These are phyloP conservation scores for Arthroderma uncinatum DNA, from an alignment of 2,329 filamentous ascomycete genomes.

Conservation along the genomic window DNA sequence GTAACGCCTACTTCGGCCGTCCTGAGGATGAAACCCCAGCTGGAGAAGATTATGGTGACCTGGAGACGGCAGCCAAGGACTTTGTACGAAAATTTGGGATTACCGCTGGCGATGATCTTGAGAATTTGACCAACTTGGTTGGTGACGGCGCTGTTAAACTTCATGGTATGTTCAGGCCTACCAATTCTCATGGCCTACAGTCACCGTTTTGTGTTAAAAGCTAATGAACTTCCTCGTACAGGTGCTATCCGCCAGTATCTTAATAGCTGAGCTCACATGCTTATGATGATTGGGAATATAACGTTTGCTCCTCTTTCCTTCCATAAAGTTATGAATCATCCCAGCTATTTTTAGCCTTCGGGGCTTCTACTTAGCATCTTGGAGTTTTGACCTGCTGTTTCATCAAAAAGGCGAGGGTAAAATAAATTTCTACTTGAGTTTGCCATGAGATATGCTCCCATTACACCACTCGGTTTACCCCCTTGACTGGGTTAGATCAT, in stretches of 20 bases:
- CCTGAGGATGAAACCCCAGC: slow-evolving; percentile 64
- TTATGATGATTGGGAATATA: neutral
- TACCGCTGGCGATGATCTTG: slow-evolving; percentile 88
- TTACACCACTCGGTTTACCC: neutral
- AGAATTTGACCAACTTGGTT: slow-evolving; percentile 71
- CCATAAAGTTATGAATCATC: neutral
- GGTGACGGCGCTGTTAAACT: slow-evolving; percentile 77
- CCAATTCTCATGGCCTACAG: neutral
- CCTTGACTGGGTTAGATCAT: neutral
- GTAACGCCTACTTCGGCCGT: slow-evolving; percentile 93
- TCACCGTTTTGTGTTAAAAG: neutral
- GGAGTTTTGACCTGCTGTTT: neutral
- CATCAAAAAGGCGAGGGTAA: neutral
- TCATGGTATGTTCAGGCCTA: slow-evolving; percentile 47
- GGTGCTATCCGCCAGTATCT: slow-evolving; percentile 41
- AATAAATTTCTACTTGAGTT: neutral
- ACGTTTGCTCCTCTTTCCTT: neutral
- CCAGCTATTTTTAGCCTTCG: neutral
- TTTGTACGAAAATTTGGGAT: slow-evolving; percentile 92
- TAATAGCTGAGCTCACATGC: slow-evolving; percentile 29
- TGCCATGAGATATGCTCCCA: neutral
- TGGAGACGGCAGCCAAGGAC: slow-evolving; percentile 90
- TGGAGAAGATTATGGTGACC: slow-evolving; percentile 71
- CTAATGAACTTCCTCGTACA: slow-evolving; percentile 16
- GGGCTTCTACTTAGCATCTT: neutral